Evolutionary conservation across 345 rosid genomes (phyloP).

Genomic region (Erysimum cheiranthoides): DNA sequence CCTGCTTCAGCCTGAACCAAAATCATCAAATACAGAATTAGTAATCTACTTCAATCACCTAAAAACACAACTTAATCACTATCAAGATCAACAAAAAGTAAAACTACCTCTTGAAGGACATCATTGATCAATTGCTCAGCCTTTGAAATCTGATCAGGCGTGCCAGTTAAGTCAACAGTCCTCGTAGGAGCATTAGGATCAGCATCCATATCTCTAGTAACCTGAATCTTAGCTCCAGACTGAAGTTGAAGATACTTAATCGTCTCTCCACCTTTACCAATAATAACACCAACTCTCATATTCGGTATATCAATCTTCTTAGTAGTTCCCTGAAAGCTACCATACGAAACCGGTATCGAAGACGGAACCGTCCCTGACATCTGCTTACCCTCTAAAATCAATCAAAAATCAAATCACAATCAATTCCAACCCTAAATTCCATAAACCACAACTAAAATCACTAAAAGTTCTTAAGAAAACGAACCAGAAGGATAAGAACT

Average conservation of each 20-base stretch:
- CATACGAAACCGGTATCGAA: slow-evolving; percentile 71
- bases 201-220: slow-evolving; percentile 91
- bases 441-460: not conserved
- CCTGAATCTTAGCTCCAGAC: slow-evolving; percentile 99
- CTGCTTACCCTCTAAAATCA: slow-evolving; percentile 63
- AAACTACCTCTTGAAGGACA: slow-evolving; percentile 72
- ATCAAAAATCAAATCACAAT: not conserved
- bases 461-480: not conserved
- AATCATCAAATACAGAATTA: not conserved
- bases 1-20: slow-evolving; percentile 87
- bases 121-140: slow-evolving; percentile 93
- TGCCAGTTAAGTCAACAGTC: slow-evolving; percentile 83
- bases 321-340: slow-evolving; percentile 68
- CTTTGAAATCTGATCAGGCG: slow-evolving; percentile 79
- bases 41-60: not conserved
- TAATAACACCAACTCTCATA: slow-evolving; percentile 94
- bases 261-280: slow-evolving; percentile 98
- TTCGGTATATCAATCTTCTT: slow-evolving; percentile 94
- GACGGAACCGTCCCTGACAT: slow-evolving; percentile 56
- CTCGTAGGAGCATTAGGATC: slow-evolving; percentile 77
- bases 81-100: not conserved
- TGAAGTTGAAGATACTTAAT: slow-evolving; percentile 91
- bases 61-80: not conserved
- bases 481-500: slow-evolving; percentile 57
- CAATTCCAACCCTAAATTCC: not conserved